Conservation (phyloP, 805 yeast genomes). For the Blastobotrys terrestris region DNA sequence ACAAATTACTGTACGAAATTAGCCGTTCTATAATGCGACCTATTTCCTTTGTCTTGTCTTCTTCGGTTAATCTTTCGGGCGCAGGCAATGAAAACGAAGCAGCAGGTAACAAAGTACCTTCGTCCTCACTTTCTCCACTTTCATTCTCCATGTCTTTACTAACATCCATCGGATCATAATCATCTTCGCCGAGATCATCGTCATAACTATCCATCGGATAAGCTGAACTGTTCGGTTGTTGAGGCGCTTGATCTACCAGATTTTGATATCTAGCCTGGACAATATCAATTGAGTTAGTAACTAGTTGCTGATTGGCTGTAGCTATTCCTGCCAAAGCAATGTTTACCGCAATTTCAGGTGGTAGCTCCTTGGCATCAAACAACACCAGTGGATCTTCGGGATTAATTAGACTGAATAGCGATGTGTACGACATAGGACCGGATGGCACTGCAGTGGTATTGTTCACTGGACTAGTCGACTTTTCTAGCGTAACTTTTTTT, state of each 20-base stretch:
- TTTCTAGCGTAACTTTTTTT: slow-evolving; percentile 21
- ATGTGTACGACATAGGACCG: slow-evolving; percentile 41
- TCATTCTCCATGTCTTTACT: slow-evolving; percentile 17
- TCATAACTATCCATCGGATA: slow-evolving; percentile 28
- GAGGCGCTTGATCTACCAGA: slow-evolving; percentile 30
- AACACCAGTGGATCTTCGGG: slow-evolving; percentile 52
- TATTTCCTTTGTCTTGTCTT: slow-evolving; percentile 13
- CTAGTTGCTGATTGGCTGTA: slow-evolving; percentile 43
- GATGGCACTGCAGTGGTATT: slow-evolving; percentile 21
- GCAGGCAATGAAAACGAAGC: slow-evolving; percentile 48
- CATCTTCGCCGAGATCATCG: slow-evolving; percentile 26
- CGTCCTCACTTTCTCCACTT: slow-evolving; percentile 28
- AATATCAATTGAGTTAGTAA: slow-evolving; percentile 64
- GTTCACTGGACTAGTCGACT: slow-evolving; percentile 15
- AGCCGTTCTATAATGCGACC: slow-evolving; percentile 19
- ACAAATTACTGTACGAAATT: slow-evolving; percentile 13
- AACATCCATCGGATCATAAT: slow-evolving; percentile 19
- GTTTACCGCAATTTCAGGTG: slow-evolving; percentile 54
- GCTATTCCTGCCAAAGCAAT: slow-evolving; percentile 64
- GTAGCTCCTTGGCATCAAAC: slow-evolving; percentile 66
- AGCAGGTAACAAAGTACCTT: slow-evolving; percentile 31
- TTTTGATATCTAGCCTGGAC: slow-evolving; percentile 59
- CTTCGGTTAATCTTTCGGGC: slow-evolving; percentile 34
- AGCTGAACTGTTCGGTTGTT: slow-evolving; percentile 7
- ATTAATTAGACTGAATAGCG: slow-evolving; percentile 62